Conservation (phyloP, 1,284 basidiomycete genomes). For the Tilletia walkeri region DNA sequence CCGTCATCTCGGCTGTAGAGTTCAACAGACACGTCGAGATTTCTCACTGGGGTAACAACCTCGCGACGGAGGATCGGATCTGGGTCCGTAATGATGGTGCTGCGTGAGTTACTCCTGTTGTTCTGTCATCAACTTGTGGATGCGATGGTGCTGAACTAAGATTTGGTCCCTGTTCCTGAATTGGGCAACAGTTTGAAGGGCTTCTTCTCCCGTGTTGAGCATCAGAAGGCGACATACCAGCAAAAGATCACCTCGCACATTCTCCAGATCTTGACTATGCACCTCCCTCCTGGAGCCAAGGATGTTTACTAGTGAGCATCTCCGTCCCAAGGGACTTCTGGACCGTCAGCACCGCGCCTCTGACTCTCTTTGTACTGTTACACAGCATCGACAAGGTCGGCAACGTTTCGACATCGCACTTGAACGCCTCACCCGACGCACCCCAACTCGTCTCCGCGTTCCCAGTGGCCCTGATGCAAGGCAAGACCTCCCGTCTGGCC, state of each 20-base stretch:
- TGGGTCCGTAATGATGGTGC: slow-evolving; percentile 83
- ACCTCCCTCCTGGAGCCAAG: slow-evolving; percentile 76
- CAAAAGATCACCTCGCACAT: slow-evolving; percentile 68
- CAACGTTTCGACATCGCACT: slow-evolving; percentile 90
- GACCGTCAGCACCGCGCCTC: neutral
- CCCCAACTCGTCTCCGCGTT: slow-evolving; percentile 22
- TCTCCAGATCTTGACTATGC: slow-evolving; percentile 68
- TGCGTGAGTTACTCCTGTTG: slow-evolving; percentile 58
- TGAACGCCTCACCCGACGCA: slow-evolving; percentile 64
- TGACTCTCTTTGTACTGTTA: neutral
- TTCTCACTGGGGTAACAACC: slow-evolving; percentile 92
- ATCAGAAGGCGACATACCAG: slow-evolving; percentile 72
- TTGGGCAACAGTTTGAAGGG: slow-evolving; percentile 72
- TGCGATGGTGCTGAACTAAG: too few species aligned
- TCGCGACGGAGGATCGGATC: slow-evolving; percentile 88
- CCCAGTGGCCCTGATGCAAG: slow-evolving; percentile 26
- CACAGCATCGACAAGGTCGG: slow-evolving; percentile 64
- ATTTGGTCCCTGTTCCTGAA: too few species aligned
- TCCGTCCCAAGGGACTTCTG: neutral
- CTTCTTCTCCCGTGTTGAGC: slow-evolving; percentile 86
- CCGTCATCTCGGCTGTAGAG: slow-evolving; percentile 72
- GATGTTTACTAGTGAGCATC: slow-evolving; percentile 67
- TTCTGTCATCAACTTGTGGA: too few species aligned
- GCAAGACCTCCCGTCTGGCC: slow-evolving; percentile 64
- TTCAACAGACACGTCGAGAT: slow-evolving; percentile 80